Base-by-base conservation (phyloP, 768 basidiomycete species). In the Leccinum barrowsii region DNA sequence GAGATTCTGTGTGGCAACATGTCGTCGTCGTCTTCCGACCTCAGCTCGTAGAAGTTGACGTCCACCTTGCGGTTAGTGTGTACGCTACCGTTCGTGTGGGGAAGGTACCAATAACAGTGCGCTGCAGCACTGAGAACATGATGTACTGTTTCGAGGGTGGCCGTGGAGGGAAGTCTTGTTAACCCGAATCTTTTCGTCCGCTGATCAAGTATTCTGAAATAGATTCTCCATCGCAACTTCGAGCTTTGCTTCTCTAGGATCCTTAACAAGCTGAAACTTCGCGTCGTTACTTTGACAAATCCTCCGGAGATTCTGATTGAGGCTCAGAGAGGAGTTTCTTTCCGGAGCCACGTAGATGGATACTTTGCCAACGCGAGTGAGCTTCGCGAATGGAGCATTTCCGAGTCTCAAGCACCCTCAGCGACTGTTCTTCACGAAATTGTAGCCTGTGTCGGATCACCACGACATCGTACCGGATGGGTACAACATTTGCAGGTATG, bases 81-180 rank as follows among this genome's bases (percentile, higher is more conserved):
- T 6, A 8, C 28, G n/a, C 11, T 0, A 37, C 11, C n/a, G 12
- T 51, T 64, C 1, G 32, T 10, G 44, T 59, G 57, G 47, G 49
- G 48, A 13, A 68, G 67, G 26, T 66, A 63, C 67, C 67, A 69
- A 35, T 60, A 62, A 26, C 49, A 68, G 12, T 60, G 64, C 4
- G 67, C 52, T 5, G 67, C 67, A 21, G 64, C 56, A 7, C 30
- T 32, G 48, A 67, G 48, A 28, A 48, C 19, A 4, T 40, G 50
- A 21, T 7, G 7, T 4, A 68, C n/a, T 6, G 6, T n/a, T 8
- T 50, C 40, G 4, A 37, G 40, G n/a, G 57, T 2, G 4, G 7
- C 37, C 22, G 35, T 22, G 37, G 46, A 17, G 11, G 51, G 35
- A 10, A 59, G 40, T 12, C 28, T 12, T 13, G 37, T 46, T 21